Evolutionary conservation across 2,329 filamentous ascomycete species (phyloP).

Genomic region (Sporothrix pallida): DNA sequence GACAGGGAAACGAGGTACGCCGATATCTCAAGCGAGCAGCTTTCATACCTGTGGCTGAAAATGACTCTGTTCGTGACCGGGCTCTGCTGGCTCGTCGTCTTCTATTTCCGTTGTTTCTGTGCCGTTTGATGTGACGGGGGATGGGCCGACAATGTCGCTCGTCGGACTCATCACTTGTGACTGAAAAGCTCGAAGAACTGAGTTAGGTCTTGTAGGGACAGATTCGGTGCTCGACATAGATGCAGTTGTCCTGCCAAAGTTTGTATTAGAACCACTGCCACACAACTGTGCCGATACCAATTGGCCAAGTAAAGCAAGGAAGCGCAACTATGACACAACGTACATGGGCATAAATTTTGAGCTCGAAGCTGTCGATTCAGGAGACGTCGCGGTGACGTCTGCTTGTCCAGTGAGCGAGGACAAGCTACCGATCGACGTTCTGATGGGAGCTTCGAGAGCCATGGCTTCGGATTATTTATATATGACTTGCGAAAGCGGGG

Average conservation of each 20-base stretch:
- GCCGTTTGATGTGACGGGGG: constrained; percentile 83
- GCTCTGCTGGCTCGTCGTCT: constrained; percentile 60
- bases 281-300: constrained; percentile 49
- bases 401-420: constrained; percentile 59
- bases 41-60: constrained; percentile 47
- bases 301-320: constrained; percentile 46
- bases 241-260: constrained; percentile 48
- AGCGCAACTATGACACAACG: constrained; percentile 40
- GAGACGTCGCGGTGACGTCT: constrained; percentile 62
- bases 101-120: constrained; percentile 86
- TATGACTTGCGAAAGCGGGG: not conserved
- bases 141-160: constrained; percentile 76
- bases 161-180: constrained; percentile 65
- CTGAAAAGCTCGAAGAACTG: constrained; percentile 56
- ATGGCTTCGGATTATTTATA: constrained; percentile 46
- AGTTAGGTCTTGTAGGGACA: constrained; percentile 58
- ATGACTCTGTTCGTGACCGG: not conserved
- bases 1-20: no score
- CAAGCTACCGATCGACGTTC: constrained; percentile 65
- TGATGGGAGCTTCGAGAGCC: constrained; percentile 67
- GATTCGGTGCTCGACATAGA: constrained; percentile 49
- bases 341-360: constrained; percentile 61
- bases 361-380: constrained; percentile 57
- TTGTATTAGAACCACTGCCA: constrained; percentile 51
- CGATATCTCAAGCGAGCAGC: not conserved